Evolutionary conservation across 2,329 filamentous ascomycete genomes (phyloP).

Genomic region (Fusarium avenaceum): DNA sequence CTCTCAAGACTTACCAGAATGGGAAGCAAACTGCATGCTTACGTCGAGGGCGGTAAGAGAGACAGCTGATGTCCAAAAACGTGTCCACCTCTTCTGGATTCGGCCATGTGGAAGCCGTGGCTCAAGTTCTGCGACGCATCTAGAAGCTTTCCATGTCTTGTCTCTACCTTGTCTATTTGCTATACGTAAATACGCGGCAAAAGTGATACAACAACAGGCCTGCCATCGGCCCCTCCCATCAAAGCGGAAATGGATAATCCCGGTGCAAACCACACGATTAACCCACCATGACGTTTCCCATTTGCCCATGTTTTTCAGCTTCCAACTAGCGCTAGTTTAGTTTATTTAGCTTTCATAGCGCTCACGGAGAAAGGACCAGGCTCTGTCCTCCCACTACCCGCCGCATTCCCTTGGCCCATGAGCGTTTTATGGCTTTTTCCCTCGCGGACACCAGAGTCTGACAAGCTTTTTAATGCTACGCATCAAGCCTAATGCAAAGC

Average conservation of each 20-base stretch:
- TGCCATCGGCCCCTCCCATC: not conserved
- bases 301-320: not conserved
- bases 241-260: not conserved
- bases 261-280: not conserved
- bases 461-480: constrained; percentile 17
- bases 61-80: not conserved
- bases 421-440: constrained; percentile 7
- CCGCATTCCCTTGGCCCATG: constrained; percentile 1
- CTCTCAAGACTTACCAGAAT: not conserved
- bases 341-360: not conserved
- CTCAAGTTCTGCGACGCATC: not conserved
- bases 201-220: not conserved
- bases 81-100: not conserved
- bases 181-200: not conserved
- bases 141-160: constrained; percentile 12
- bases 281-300: not conserved
- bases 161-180: no score
- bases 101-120: not conserved
- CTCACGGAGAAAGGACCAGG: no score
- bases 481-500: constrained; percentile 7
- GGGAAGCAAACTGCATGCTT: not conserved
- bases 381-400: not conserved
- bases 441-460: not conserved
- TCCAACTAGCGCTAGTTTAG: not conserved
- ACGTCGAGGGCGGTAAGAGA: constrained; percentile 14